These are phyloP conservation scores for Holtermannia corniformis DNA, from an alignment of 768 basidiomycete genomes.

Conservation along the genomic window DNA sequence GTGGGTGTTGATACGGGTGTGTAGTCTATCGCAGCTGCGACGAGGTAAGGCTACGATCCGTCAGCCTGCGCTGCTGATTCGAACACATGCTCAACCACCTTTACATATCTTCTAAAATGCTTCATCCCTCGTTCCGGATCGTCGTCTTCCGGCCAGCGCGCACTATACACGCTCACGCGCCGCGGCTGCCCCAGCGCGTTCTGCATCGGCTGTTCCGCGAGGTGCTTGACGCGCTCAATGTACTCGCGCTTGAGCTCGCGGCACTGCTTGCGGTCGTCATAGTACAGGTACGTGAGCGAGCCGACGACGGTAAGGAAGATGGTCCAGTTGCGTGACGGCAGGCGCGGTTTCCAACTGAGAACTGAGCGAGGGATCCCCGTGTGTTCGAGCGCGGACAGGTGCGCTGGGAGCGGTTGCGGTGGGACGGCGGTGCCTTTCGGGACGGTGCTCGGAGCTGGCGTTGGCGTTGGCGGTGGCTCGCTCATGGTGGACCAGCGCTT, in stretches of 20 bases:
- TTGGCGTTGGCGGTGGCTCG: constrained; percentile 1
- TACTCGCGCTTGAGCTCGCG: constrained; percentile 67
- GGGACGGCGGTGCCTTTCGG: constrained; percentile 10
- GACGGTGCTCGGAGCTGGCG: background rate
- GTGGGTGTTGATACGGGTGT: constrained; percentile 68
- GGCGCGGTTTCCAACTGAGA: constrained; percentile 70
- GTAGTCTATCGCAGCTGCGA: constrained; percentile 91
- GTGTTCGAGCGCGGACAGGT: constrained; percentile 39
- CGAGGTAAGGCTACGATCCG: constrained; percentile 68
- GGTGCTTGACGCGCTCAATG: constrained; percentile 63
- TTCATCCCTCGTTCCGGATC: constrained; percentile 72
- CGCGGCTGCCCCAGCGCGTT: constrained; percentile 57
- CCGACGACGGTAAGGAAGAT: constrained; percentile 77
- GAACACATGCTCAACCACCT: constrained; percentile 53
- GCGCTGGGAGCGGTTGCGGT: constrained; percentile 23
- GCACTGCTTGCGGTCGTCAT: constrained; percentile 79
- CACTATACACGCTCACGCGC: constrained; percentile 74
- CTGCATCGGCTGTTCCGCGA: constrained; percentile 60
- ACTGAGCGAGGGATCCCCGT: constrained; percentile 60
- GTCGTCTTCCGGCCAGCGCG: constrained; percentile 91
- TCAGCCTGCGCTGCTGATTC: too few species aligned
- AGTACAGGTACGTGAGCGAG: constrained; percentile 60
- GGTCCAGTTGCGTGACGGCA: constrained; percentile 88
- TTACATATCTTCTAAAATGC: constrained; percentile 94
- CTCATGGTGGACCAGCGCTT: too few species aligned